Percentiles rank a stretch among this genome's conserved stretches.
Evolutionary conservation across 805 yeast genomes (phyloP).

Genomic region (Metschnikowia borealis): DNA sequence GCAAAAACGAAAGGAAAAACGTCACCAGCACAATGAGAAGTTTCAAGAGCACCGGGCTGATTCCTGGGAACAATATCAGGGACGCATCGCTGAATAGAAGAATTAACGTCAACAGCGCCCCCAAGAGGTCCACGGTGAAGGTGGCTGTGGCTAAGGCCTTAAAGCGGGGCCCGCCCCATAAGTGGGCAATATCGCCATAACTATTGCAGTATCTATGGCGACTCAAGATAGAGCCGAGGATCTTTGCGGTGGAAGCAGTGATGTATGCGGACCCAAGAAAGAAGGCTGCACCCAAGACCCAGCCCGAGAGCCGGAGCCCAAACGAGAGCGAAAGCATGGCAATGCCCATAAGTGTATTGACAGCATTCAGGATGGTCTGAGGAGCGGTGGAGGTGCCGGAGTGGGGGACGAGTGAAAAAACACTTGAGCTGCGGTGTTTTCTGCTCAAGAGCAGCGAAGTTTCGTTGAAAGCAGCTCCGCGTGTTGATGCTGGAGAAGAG

Average conservation of each 20-base stretch:
- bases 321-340: constrained; percentile 72
- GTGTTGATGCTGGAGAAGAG: too few relatives aligned
- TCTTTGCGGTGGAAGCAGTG: constrained; percentile 51
- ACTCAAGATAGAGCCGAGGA: constrained; percentile 67
- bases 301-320: constrained; percentile 65
- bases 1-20: constrained; percentile 49
- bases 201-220: constrained; percentile 78
- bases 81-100: constrained; percentile 61
- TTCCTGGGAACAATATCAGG: constrained; percentile 23
- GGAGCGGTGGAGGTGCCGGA: constrained; percentile 46
- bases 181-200: constrained; percentile 83
- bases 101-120: constrained; percentile 57
- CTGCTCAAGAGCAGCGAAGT: not conserved
- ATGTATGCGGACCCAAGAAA: constrained; percentile 44
- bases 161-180: constrained; percentile 62
- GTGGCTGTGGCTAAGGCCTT: constrained; percentile 44
- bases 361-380: constrained; percentile 74
- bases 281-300: constrained; percentile 49
- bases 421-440: constrained; percentile 23
- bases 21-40: constrained; percentile 33
- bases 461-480: not conserved
- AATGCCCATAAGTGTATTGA: constrained; percentile 72
- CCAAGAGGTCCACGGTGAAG: constrained; percentile 55
- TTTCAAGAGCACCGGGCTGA: constrained; percentile 24
- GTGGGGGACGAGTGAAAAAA: not conserved